Conservation (phyloP, 2,329 filamentous ascomycete species). For the Beauveria rudraprayagi region DNA sequence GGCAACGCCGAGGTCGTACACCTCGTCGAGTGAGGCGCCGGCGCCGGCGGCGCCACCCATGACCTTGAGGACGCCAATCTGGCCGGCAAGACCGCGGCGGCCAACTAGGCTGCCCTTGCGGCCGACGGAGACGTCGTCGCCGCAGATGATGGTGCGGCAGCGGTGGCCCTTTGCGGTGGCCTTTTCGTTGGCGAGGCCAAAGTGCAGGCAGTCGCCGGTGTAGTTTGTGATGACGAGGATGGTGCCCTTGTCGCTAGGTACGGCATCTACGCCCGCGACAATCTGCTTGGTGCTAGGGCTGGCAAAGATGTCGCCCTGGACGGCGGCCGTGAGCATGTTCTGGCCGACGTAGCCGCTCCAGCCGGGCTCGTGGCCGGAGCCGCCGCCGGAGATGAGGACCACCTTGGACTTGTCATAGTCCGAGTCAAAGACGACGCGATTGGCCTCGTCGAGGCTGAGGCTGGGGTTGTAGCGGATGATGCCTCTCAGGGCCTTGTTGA, state of each 20-base stretch:
- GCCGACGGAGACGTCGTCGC: slow-evolving; percentile 58
- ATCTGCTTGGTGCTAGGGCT: slow-evolving; percentile 57
- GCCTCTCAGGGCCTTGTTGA: slow-evolving; percentile 42
- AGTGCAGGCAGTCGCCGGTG: slow-evolving; percentile 56
- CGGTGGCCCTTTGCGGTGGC: slow-evolving; percentile 45
- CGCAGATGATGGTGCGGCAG: slow-evolving; percentile 51
- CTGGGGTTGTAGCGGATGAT: slow-evolving; percentile 46
- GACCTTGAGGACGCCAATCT: slow-evolving; percentile 51
- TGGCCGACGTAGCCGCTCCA: slow-evolving; percentile 56
- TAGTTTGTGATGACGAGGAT: slow-evolving; percentile 59
- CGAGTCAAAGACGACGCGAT: slow-evolving; percentile 44
- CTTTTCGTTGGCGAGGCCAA: slow-evolving; percentile 51
- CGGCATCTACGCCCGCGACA: slow-evolving; percentile 46
- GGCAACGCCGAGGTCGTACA: slow-evolving; percentile 42
- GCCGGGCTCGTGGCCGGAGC: slow-evolving; percentile 53
- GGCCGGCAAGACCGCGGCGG: slow-evolving; percentile 52
- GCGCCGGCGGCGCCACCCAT: slow-evolving; percentile 42
- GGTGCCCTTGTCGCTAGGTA: slow-evolving; percentile 46
- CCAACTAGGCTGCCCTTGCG: slow-evolving; percentile 50
- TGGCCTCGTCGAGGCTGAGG: slow-evolving; percentile 40
- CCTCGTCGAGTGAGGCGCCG: slow-evolving; percentile 39
- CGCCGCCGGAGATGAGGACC: slow-evolving; percentile 45
- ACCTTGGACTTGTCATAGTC: slow-evolving; percentile 36
- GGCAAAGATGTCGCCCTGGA: slow-evolving; percentile 56
- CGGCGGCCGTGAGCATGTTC: slow-evolving; percentile 54